Evolutionary conservation across 148 eudicot genomes (phyloP).

Genomic region (Cornus florida): DNA sequence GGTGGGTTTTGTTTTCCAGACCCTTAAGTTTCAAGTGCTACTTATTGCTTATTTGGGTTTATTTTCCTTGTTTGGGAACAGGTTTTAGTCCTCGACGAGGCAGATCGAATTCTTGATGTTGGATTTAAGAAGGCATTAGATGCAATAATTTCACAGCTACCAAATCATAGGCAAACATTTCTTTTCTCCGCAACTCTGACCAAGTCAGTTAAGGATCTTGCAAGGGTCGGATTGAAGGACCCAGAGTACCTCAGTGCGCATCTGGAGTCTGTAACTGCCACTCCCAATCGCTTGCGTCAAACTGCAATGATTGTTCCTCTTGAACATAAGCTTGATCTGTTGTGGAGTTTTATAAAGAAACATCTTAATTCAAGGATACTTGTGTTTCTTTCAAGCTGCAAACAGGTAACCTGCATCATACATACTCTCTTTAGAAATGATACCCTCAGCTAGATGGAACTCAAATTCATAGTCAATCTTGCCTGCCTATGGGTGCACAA

Average conservation of each 20-base stretch:
- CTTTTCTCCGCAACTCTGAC: slow-evolving; percentile 96
- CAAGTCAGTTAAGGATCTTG: slow-evolving; percentile 85
- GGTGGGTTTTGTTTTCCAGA: not conserved
- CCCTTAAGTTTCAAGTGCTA: not conserved
- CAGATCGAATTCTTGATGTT: slow-evolving; percentile 89
- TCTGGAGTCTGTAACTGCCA: slow-evolving; percentile 72
- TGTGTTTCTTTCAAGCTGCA: slow-evolving; percentile 86
- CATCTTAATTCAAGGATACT: slow-evolving; percentile 80
- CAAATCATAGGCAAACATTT: slow-evolving; percentile 73
- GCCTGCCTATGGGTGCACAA: not conserved
- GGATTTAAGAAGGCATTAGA: slow-evolving; percentile 74
- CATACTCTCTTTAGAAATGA: not conserved
- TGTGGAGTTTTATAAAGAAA: slow-evolving; percentile 89
- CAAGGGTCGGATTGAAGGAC: slow-evolving; percentile 93
- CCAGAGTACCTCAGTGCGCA: slow-evolving; percentile 93
- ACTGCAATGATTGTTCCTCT: slow-evolving; percentile 71
- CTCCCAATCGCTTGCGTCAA: slow-evolving; percentile 71
- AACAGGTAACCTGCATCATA: slow-evolving; percentile 52
- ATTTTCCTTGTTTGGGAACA: slow-evolving; percentile 44
- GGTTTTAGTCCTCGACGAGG: slow-evolving; percentile 94
- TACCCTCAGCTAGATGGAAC: not conserved
- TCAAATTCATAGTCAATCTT: not conserved
- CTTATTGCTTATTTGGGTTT: slow-evolving; percentile 28
- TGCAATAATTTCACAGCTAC: slow-evolving; percentile 84
- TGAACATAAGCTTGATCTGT: slow-evolving; percentile 76